Evolutionary conservation across 2,329 filamentous ascomycete species (phyloP), one percentile per base, ranked within the genome.

Genomic region (Talaromyces verruculosus): DNA sequence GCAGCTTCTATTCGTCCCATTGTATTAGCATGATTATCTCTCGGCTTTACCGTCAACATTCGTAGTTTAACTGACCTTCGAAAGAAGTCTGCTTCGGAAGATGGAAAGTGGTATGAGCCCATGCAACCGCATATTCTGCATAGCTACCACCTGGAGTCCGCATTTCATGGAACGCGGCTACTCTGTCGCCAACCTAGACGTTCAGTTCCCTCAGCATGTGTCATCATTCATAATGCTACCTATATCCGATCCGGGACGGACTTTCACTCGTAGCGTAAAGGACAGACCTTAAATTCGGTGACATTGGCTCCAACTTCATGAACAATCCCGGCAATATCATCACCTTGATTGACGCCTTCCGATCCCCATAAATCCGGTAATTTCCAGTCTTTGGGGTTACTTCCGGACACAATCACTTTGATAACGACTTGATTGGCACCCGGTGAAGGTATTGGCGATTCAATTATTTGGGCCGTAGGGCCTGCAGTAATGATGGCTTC

Each of bases 111-210:
- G 84, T 84, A 67, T 85, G 78, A 35, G 78, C 78, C 79, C 78
- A 82, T 1, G 81, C 81, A 5, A 87, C 71, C 0, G 84, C 84
- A 70, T 87, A 88, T 67, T 88, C 85, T 1, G 84, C 86, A 68
- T 82, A 88, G 37, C 78, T 81, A 2, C 86, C 86, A n/a, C 79
- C 76, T 0, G 81, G 77, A 0, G 76, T 77, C 59, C 76, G 70
- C 81, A 87, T 86, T 70, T 84, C 74, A 59, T 82, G 80, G 67
- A 81, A 78, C 0, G 76, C 78, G 0, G 75, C 83, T 1, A 88
- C 85, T 5, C 84, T 79, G 69, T 88, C 85, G 19, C 86, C 86
- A 1, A 78, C 75, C 69, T 81, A 79, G 22, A 49, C 5, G n/a
- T 22, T 10, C 43, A 22, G 5, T 45, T 19, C 10, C 3, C 8